Percentiles rank a stretch among this genome's conserved stretches.
These are phyloP conservation scores for Gossypium schwendimanii DNA, from an alignment of 441 rosid genomes.

Conservation along the genomic window DNA sequence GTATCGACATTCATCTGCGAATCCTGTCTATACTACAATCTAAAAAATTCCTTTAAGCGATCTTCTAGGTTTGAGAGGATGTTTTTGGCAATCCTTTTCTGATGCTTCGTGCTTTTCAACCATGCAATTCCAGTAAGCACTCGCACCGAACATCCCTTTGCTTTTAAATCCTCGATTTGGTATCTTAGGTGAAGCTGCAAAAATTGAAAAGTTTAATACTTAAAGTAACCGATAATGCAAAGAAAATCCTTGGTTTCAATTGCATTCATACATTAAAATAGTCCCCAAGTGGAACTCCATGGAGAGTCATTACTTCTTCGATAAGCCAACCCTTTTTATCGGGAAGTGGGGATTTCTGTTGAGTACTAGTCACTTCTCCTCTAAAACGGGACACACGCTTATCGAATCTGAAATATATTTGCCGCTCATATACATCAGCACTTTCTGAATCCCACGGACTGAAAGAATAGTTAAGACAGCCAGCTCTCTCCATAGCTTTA, in stretches of 20 bases:
- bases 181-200: conserved; percentile 75
- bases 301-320: conserved; percentile 91
- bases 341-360: conserved; percentile 67
- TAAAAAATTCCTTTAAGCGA: conserved; percentile 50
- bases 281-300: conserved; percentile 89
- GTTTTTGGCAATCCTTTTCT: conserved; percentile 71
- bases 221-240: neutral
- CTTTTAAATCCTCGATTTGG: conserved; percentile 67
- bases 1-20: neutral
- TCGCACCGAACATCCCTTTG: conserved; percentile 49
- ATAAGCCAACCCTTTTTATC: conserved; percentile 76
- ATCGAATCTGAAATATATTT: conserved; percentile 73
- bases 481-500: conserved; percentile 80
- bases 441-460: conserved; percentile 93
- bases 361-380: conserved; percentile 94
- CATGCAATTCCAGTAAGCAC: conserved; percentile 72
- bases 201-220: neutral
- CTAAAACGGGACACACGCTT: conserved; percentile 60
- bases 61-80: conserved; percentile 55
- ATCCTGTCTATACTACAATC: neutral
- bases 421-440: conserved; percentile 70
- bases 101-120: conserved; percentile 77
- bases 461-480: conserved; percentile 74
- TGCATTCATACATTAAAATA: conserved; percentile 51
- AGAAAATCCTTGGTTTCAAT: neutral